phyloP scores from a whole-genome alignment of 2,329 filamentous ascomycete species.

The Arthrobotrys sinensis region DNA sequence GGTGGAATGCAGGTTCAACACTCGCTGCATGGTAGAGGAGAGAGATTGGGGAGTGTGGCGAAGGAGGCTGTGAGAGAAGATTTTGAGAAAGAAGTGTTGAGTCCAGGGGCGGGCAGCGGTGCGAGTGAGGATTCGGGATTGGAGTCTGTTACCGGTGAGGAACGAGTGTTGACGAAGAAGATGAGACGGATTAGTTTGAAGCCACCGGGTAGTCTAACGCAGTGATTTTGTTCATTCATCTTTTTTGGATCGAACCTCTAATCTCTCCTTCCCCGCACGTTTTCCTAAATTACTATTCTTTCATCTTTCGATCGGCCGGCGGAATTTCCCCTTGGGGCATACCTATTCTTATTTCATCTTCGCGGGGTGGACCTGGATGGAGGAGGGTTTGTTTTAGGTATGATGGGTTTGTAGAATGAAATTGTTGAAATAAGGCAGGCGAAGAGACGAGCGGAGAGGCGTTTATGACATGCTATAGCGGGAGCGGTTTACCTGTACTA shows the following conservation, averaged over 20 bases:
- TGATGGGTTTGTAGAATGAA: neutral
- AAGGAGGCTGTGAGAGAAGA: constrained; percentile 25
- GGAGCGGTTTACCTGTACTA: too few species aligned
- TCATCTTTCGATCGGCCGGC: constrained; percentile 12
- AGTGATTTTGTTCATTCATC: neutral
- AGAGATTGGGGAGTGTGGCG: constrained; percentile 33
- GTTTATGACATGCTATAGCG: too few species aligned
- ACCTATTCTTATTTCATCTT: neutral
- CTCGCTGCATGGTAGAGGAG: constrained; percentile 20
- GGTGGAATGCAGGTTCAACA: constrained; percentile 40
- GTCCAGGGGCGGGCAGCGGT: constrained; percentile 39
- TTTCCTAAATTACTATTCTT: neutral
- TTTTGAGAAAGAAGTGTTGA: constrained; percentile 19
- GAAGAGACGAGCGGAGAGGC: neutral
- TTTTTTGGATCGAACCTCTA: neutral
- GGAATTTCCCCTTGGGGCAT: neutral
- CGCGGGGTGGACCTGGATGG: neutral
- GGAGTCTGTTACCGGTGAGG: constrained; percentile 54
- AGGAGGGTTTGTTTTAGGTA: neutral
- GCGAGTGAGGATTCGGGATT: constrained; percentile 34
- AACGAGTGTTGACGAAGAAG: constrained; percentile 65
- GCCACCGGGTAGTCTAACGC: constrained; percentile 34
- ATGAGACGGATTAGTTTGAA: constrained; percentile 65
- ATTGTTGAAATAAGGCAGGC: too few species aligned
- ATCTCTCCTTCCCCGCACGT: neutral